Conservation (phyloP, 345 rosid genomes). For the Eucalyptus brandiana region DNA sequence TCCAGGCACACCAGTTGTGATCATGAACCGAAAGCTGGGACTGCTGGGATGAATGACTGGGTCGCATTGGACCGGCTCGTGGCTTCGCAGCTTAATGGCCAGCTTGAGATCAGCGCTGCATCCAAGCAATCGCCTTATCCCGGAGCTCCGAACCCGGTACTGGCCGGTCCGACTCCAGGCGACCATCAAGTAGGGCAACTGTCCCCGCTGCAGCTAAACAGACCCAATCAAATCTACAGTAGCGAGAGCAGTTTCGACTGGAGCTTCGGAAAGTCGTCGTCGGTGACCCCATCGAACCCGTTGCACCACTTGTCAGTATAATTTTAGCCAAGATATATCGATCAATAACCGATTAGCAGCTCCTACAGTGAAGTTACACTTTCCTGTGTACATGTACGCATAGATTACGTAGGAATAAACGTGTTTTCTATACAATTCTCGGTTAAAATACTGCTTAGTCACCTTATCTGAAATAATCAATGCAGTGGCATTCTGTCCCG, state of each 20-base stretch:
- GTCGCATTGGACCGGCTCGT: constrained; percentile 73
- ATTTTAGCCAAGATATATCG: background rate
- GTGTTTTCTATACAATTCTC: background rate
- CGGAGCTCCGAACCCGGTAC: background rate
- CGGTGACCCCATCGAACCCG: constrained; percentile 55
- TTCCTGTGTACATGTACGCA: background rate
- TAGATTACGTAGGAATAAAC: background rate
- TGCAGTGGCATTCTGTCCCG: background rate
- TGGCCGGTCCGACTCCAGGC: background rate
- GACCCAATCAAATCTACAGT: background rate
- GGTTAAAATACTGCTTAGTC: background rate
- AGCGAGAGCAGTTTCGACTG: constrained; percentile 36
- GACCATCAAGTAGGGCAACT: background rate
- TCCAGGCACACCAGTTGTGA: background rate
- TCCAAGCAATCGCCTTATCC: constrained; percentile 5
- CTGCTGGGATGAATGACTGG: constrained; percentile 43
- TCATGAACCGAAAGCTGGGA: background rate
- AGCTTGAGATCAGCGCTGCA: constrained; percentile 15
- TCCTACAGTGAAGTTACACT: background rate
- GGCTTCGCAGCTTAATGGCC: constrained; percentile 91
- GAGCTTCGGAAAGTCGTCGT: constrained; percentile 50
- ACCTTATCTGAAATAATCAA: background rate
- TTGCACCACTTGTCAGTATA: constrained; percentile 66
- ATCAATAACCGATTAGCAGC: background rate
- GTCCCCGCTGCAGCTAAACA: background rate